Conservation (phyloP, 129 eudicot genomes). For the Pseudognaphalium luteoalbum region DNA sequence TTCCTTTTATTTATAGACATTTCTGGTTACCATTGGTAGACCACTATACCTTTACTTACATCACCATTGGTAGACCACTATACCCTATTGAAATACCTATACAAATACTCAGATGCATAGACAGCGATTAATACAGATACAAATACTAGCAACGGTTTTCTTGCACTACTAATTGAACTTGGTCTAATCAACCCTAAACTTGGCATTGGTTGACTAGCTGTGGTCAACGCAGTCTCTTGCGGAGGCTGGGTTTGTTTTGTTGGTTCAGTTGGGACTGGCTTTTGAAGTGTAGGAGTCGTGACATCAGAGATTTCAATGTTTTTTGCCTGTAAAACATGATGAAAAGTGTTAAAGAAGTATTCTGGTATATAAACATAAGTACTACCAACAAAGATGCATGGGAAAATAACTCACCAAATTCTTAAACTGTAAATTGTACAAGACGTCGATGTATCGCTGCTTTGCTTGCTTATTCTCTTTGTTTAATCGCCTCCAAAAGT, state of each 20-base stretch:
- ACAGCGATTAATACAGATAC: slow-evolving; percentile 34
- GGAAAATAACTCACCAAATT: slow-evolving; percentile 53
- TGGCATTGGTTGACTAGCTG: slow-evolving; percentile 9
- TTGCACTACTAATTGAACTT: slow-evolving; percentile 18
- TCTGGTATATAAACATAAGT: neutral
- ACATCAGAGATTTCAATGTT: slow-evolving; percentile 26
- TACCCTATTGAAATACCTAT: slow-evolving; percentile 33
- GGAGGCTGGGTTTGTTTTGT: slow-evolving; percentile 6
- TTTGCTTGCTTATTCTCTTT: slow-evolving; percentile 78
- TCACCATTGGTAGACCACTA: slow-evolving; percentile 18
- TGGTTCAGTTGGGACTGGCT: slow-evolving; percentile 5
- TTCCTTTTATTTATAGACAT: slow-evolving; percentile 13
- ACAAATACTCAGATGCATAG: slow-evolving; percentile 36
- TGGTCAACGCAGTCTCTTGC: neutral
- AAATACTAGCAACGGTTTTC: slow-evolving; percentile 37
- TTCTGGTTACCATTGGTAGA: neutral
- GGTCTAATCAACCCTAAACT: slow-evolving; percentile 4
- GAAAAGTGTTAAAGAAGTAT: slow-evolving; percentile 2
- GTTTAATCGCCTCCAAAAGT: slow-evolving; percentile 76
- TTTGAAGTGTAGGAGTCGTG: slow-evolving; percentile 18
- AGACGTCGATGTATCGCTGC: slow-evolving; percentile 69
- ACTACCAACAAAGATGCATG: neutral
- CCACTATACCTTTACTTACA: slow-evolving; percentile 21
- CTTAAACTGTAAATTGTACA: slow-evolving; percentile 68
- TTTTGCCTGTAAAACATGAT: slow-evolving; percentile 13